Evolutionary conservation across 306 rosid species (phyloP).

Genomic region (Rosa multiflora): DNA sequence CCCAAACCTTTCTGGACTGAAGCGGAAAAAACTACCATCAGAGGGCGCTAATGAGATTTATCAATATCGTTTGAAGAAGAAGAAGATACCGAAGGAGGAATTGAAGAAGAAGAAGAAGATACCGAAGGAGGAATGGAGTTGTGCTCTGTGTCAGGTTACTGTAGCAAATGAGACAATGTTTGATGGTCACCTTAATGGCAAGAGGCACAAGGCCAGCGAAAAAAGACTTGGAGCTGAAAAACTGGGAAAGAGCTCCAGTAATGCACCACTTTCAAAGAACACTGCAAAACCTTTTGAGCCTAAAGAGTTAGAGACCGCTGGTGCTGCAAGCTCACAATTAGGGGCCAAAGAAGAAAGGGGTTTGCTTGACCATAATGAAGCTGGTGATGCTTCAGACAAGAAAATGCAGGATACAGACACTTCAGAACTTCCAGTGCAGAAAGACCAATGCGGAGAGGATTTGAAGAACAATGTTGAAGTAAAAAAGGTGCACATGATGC

Average conservation of each 20-base stretch:
- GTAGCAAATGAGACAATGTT: slow-evolving; percentile 35
- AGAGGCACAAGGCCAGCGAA: slow-evolving; percentile 63
- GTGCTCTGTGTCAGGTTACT: slow-evolving; percentile 52
- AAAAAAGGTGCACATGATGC: not conserved
- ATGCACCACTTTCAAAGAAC: slow-evolving; percentile 15
- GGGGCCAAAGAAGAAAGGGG: slow-evolving; percentile 18
- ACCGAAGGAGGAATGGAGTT: slow-evolving; percentile 56
- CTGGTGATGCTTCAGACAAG: slow-evolving; percentile 10
- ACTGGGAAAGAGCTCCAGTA: slow-evolving; percentile 13
- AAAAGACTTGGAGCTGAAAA: slow-evolving; percentile 22
- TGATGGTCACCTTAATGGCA: slow-evolving; percentile 54
- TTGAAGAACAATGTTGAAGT: slow-evolving; percentile 12
- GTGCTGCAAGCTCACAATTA: slow-evolving; percentile 18
- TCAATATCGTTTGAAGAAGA: slow-evolving; percentile 27
- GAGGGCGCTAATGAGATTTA: slow-evolving; percentile 10
- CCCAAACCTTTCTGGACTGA: slow-evolving; percentile 23
- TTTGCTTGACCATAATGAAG: slow-evolving; percentile 11
- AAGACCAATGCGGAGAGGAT: slow-evolving; percentile 12
- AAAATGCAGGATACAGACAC: slow-evolving; percentile 5
- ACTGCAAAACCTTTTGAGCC: slow-evolving; percentile 17
- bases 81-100: slow-evolving; percentile 40
- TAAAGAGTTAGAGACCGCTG: not conserved
- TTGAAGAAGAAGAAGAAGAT: slow-evolving; percentile 30
- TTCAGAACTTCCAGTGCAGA: slow-evolving; percentile 10
- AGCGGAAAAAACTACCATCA: slow-evolving; percentile 39